These are phyloP conservation scores for Xylaria grammica DNA, from an alignment of 495 filamentous ascomycete species.

Conservation along the genomic window DNA sequence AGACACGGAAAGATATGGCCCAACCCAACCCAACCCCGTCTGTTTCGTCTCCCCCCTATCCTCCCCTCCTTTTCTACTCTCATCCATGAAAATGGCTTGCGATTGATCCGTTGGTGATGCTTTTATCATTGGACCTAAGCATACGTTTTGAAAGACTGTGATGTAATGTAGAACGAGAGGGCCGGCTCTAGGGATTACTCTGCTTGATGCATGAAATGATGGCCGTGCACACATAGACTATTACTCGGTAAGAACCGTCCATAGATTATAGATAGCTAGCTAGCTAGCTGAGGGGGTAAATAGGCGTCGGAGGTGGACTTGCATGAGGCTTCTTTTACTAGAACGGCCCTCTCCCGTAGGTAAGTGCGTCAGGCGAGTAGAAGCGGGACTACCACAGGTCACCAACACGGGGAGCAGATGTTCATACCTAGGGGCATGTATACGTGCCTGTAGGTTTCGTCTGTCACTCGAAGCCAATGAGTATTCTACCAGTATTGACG, in stretches of 20 bases:
- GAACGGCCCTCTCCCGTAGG: background rate
- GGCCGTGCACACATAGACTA: background rate
- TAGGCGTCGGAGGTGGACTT: background rate
- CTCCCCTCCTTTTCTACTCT: background rate
- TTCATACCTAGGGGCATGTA: too few relatives aligned
- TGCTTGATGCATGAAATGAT: background rate
- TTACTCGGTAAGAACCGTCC: too few relatives aligned
- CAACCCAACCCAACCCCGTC: too few relatives aligned
- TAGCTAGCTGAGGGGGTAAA: too few relatives aligned
- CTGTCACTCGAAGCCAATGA: too few relatives aligned
- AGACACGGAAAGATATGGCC: background rate
- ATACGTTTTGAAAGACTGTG: background rate
- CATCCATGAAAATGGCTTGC: background rate
- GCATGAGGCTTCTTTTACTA: background rate
- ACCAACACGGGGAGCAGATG: too few relatives aligned
- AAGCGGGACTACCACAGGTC: too few relatives aligned
- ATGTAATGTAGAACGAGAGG: background rate
- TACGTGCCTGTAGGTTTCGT: too few relatives aligned
- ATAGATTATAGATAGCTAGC: too few relatives aligned
- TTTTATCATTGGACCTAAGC: background rate
- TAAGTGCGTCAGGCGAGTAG: too few relatives aligned
- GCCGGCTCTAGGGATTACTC: background rate
- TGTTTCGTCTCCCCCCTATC: too few relatives aligned
- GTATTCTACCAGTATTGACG: too few relatives aligned
- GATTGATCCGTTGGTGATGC: background rate